Base-by-base conservation (phyloP, 495 filamentous ascomycete species). In the Penicillium argentinense region DNA sequence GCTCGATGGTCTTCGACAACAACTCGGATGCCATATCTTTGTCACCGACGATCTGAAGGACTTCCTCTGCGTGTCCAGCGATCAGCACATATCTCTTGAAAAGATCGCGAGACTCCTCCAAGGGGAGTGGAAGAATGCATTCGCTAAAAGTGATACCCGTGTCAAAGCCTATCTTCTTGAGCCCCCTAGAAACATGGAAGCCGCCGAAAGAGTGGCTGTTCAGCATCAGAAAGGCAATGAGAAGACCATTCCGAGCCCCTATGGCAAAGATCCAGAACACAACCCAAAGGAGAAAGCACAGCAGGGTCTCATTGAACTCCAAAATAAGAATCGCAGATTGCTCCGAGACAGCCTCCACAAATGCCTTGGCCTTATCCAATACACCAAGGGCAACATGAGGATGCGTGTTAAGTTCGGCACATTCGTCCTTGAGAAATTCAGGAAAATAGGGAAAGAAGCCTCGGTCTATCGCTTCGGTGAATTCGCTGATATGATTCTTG, bases 331-430 rank as follows among this genome's bases (percentile, higher is more conserved):
- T 11, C 8, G 30, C 8, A 0, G 26, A n/a, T 52, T 56, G 2
- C 42, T 73, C 21, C 45, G 67, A 7, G 51, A 30, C 2, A 56
- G 60, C 1, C 28, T 74, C 22, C 47, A 61, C 9, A 60, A 49
- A 39, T 65, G 61, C 0, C 40, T 76, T n/a, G 41, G 36, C 6
- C 46, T 56, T 4, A 44, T 76, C n/a, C 49, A 56, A 3, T 64
- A 56, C 18, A 63, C 64, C 28, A 59, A 64, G 40, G 69, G 66
- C 12, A 59, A 71, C 24, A 55, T 82, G 25, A 66, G 68, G 2
- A 72, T 88, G 74, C 71, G 78, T 16, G 69, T 84, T 3, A 67
- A 75, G 24, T 75, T 87, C 32, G 85, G 84, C 0, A 64, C 68
- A 0, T 69, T 81, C 21, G 51, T 74, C 6, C 62, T 87, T 11